A percentile compares a stretch with the other conserved stretches of the same genome.
These are phyloP conservation scores for Paecilomyces sp. DNA, from an alignment of 2,329 filamentous ascomycete genomes.

Conservation along the genomic window DNA sequence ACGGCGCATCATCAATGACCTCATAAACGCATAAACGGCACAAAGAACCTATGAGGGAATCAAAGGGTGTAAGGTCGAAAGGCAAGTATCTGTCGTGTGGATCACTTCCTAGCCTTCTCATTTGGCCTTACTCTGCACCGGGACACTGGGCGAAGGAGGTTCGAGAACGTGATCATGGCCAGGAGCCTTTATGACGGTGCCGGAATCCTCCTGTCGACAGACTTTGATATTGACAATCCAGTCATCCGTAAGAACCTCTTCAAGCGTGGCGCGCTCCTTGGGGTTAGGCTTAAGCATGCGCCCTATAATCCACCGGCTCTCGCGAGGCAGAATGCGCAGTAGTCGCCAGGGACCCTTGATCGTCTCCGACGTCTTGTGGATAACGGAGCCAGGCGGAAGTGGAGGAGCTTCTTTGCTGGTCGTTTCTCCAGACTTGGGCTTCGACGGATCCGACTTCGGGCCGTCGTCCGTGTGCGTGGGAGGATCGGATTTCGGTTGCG, in stretches of 20 bases:
- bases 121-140: conserved; percentile 27
- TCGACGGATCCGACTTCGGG: conserved; percentile 6
- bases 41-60: background rate
- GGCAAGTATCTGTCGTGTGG: conserved; percentile 3
- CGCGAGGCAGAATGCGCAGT: conserved; percentile 75
- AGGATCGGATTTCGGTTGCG: conserved; percentile 8
- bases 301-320: conserved; percentile 82
- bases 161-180: conserved; percentile 83
- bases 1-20: background rate
- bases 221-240: conserved; percentile 85
- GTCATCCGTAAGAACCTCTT: conserved; percentile 77
- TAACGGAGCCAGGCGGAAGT: conserved; percentile 21
- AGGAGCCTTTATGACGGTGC: conserved; percentile 62
- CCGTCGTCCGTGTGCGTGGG: conserved; percentile 12
- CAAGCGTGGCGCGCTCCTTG: conserved; percentile 71
- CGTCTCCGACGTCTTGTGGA: conserved; percentile 52
- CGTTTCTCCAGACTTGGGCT: conserved; percentile 22
- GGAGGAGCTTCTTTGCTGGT: conserved; percentile 35
- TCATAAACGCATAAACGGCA: background rate
- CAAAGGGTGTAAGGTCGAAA: background rate
- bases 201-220: conserved; percentile 70
- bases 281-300: conserved; percentile 90
- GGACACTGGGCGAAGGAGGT: conserved; percentile 42
- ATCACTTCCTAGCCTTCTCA: conserved; percentile 5
- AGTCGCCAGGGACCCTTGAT: conserved; percentile 92